Evolutionary conservation across 148 eudicot genomes (phyloP).

Genomic region (Bassia scoparia): DNA sequence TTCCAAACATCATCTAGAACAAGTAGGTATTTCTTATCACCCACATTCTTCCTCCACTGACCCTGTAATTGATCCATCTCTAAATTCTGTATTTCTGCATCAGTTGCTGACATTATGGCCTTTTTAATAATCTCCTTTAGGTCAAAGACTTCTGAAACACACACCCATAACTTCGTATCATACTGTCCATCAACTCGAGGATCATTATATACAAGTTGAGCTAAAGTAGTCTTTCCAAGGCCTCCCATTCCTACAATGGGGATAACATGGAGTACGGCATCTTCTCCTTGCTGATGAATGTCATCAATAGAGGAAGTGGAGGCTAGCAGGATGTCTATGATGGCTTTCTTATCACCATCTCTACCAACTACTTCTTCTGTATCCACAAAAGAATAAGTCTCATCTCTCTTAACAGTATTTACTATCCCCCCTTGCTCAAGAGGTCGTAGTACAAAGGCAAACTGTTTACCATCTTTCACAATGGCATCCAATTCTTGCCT

Average conservation of each 20-base stretch:
- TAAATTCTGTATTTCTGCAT: neutral
- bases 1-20: neutral
- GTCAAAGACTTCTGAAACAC: constrained; percentile 1
- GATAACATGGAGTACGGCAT: constrained; percentile 7
- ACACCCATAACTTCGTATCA: constrained; percentile 21
- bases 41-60: neutral
- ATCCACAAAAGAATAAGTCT: constrained; percentile 16
- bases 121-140: neutral
- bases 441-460: constrained; percentile 15
- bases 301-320: neutral
- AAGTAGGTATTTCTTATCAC: constrained; percentile 16
- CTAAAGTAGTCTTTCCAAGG: constrained; percentile 26
- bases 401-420: neutral
- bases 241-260: constrained; percentile 33
- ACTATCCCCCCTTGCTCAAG: neutral
- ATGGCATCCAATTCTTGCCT: neutral
- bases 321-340: constrained; percentile 3
- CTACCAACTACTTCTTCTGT: constrained; percentile 23
- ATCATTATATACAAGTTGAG: constrained; percentile 19
- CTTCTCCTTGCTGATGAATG: no score
- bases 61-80: constrained; percentile 2
- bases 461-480: constrained; percentile 5
- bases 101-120: neutral
- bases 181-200: neutral
- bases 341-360: constrained; percentile 24